Evolutionary conservation across 2,329 filamentous ascomycete species (phyloP), one percentile per base, ranked within the genome.

Genomic region (Trichoderma endophyticum): DNA sequence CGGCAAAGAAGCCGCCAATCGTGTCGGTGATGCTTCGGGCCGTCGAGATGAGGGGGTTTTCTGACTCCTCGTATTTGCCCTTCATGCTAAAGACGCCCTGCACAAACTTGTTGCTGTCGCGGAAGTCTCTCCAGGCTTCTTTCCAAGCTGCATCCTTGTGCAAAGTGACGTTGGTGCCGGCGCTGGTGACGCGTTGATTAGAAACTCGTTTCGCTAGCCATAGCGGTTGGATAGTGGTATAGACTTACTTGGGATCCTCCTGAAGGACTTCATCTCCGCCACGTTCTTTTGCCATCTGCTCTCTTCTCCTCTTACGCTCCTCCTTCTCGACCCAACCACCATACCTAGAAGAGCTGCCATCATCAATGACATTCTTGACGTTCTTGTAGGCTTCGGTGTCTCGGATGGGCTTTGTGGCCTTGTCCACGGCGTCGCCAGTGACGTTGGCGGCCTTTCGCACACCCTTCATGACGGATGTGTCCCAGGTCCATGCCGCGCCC

Each of bases 71-170:
- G 84, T 98, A 98, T 71, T 91, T 91, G 71, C 89, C 90, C 83
- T 95, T 95, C 83, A 97, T 89, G 79, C 87, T 90, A 83, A 97
- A 98, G 73, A 98, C 84, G 72, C 92, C 91, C 83, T 98, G 95
- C 81, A 97, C 93, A 72, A 98, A 83, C 77, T 92, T 94, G 83
- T 92, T 97, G 75, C 90, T 90, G 81, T 99, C 96, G 74, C 92
- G 92, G 88, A 98, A 99, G 66, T 96, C 93, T 78, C 92, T 90
- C 96, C 96, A 99, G n/a, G 94, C 94, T 82, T 98, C 95, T 84
- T 97, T 98, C 94, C 95, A 98, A 26, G 93, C 93, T 15, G 96
- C 91, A 77, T 99, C 96, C 83, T 99, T 99, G 87, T 99, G 96
- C 0, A 99, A 81, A 0, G 95, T 98, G 63, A 99, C 86, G 79